phyloP scores from a whole-genome alignment of 192 early-diverging fungal species.

The Gonapodya sp. region DNA sequence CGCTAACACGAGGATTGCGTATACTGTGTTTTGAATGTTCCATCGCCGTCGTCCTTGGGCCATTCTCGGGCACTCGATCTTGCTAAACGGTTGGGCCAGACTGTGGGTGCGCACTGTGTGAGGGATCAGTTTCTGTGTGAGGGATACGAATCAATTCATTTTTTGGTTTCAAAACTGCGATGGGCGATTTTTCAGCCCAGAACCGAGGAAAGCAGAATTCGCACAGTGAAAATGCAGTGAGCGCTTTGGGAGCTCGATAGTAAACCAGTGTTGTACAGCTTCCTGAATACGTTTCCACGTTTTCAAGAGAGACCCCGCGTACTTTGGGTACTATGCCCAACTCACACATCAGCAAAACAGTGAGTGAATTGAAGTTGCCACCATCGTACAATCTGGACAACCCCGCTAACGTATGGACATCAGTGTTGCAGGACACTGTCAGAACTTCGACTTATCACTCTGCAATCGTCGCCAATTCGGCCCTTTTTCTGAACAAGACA shows the following conservation, averaged over 20 bases:
- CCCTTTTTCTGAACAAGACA: constrained; percentile 65
- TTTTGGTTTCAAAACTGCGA: too few species aligned
- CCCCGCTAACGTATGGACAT: neutral
- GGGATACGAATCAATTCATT: too few species aligned
- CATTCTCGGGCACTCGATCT: too few species aligned
- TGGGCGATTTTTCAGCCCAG: neutral
- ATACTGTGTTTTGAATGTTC: too few species aligned
- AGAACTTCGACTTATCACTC: constrained; percentile 90
- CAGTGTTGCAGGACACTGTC: constrained; percentile 84
- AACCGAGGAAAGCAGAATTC: neutral
- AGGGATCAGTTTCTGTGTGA: too few species aligned
- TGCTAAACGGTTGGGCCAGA: too few species aligned
- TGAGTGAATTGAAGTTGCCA: neutral
- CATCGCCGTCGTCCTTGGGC: too few species aligned
- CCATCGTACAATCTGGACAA: constrained; percentile 6
- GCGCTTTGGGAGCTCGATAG: neutral
- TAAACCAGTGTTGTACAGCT: neutral
- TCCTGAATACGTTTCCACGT: neutral
- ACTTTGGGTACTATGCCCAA: constrained; percentile 68
- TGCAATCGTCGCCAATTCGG: constrained; percentile 74
- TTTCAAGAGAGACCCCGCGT: constrained; percentile 27
- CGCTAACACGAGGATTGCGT: too few species aligned
- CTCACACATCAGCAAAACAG: constrained; percentile 51
- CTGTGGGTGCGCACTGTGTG: too few species aligned
- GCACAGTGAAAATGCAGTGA: neutral